Evolutionary conservation across 495 filamentous ascomycete species (phyloP), one percentile per base, ranked within the genome.

Genomic region (Evernia prunastri): DNA sequence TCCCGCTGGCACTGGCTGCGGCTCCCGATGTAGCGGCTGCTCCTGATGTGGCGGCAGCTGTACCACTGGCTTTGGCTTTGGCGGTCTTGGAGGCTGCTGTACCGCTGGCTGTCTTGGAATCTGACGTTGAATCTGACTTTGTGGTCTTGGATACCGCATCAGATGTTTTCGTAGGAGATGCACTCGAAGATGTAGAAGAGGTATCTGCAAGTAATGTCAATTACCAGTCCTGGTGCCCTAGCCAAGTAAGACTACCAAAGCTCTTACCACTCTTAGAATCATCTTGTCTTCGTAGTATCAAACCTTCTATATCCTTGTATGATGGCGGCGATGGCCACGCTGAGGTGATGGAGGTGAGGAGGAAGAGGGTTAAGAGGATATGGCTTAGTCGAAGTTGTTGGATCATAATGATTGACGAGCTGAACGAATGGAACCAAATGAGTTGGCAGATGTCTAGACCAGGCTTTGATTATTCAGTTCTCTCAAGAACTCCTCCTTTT

Each of bases 281-380:
- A 18, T 73, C 64, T 43, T 71, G 63, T 49, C 72, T 56, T 47
- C 66, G 62, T 25, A 73, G 27, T 37, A 73, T 56, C n/a, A 71
- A 40, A 36, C 63, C 63, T 27, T 67, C 66, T 37, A 64, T 47
- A 36, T 68, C 53, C 25, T 63, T 59, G n/a, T 69, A 53, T 40
- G 70, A 68, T 58, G 69, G 67, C 20, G 75, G 71, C 78, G 79
- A 82, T 68, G 81, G 76, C 80, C 79, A 82, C 53, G 83, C 82
- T 31, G 75, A 73, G 63, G 77, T 73, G 23, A 82, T 67, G 13
- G 78, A 76, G 15, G 74, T 74, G 63, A 84, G 68, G 54, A 84
- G 68, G 56, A 84, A 60, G 27, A 84, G 66, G 15, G 63, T 61
- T 27, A 66, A 35, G 58, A 71, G 45, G 23, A 67, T 18, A 40